A percentile compares a stretch with the other conserved stretches of the same genome.
These are phyloP conservation scores for Tulasnella sp. DNA, from an alignment of 768 basidiomycete species.

Conservation along the genomic window DNA sequence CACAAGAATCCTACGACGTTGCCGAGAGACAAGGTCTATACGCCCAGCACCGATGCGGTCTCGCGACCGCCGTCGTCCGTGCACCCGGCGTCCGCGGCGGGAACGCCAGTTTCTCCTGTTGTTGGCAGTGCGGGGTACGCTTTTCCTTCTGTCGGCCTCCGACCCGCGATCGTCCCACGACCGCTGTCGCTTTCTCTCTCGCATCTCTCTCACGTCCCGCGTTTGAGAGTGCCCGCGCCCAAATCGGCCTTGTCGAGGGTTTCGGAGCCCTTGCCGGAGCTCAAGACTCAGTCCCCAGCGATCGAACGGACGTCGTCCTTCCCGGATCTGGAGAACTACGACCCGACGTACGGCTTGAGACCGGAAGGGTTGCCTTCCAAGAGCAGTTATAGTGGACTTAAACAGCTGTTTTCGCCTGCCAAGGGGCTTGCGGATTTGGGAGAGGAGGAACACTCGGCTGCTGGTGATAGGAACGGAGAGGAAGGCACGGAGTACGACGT, in stretches of 20 bases:
- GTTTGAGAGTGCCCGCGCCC: not conserved
- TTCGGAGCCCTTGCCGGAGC: not conserved
- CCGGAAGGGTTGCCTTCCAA: slow-evolving; percentile 87
- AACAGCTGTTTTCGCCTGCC: slow-evolving; percentile 53
- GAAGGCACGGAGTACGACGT: slow-evolving; percentile 43
- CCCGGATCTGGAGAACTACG: slow-evolving; percentile 78
- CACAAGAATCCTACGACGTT: slow-evolving; percentile 45
- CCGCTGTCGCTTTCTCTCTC: slow-evolving; percentile 6
- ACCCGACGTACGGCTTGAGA: slow-evolving; percentile 93
- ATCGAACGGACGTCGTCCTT: slow-evolving; percentile 41
- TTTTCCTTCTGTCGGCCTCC: slow-evolving; percentile 28
- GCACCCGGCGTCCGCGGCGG: not conserved
- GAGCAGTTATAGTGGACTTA: slow-evolving; percentile 74
- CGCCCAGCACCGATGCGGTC: slow-evolving; percentile 15
- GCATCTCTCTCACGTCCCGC: not conserved
- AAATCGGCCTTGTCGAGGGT: not conserved
- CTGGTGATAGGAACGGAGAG: slow-evolving; percentile 44
- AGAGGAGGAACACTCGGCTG: slow-evolving; percentile 47
- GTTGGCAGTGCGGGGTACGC: slow-evolving; percentile 28
- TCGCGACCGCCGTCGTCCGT: not conserved
- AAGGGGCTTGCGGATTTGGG: slow-evolving; percentile 72
- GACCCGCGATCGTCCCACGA: slow-evolving; percentile 26
- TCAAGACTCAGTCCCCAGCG: not conserved
- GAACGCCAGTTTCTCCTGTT: not conserved
- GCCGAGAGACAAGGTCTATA: slow-evolving; percentile 27